Evolutionary conservation across 768 basidiomycete species (phyloP).

Genomic region (Tulasnella sp.): DNA sequence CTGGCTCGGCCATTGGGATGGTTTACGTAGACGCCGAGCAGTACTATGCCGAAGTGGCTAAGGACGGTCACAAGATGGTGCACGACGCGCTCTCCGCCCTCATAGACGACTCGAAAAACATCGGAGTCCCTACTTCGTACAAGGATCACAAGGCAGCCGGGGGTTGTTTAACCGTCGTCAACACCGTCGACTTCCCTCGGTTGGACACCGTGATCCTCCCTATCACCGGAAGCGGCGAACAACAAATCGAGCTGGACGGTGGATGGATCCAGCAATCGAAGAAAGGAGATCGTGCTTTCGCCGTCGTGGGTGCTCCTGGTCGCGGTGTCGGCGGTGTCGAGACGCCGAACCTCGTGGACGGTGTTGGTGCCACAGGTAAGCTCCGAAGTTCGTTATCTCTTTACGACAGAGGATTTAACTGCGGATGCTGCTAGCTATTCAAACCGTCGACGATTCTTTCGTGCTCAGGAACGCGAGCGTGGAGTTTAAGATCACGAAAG

Average conservation of each 20-base stretch:
- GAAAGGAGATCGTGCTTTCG: conserved; percentile 53
- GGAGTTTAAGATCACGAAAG: conserved; percentile 65
- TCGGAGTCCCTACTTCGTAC: conserved; percentile 33
- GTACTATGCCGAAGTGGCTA: conserved; percentile 66
- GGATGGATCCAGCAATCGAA: conserved; percentile 53
- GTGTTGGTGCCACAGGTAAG: conserved; percentile 54
- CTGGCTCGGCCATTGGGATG: conserved; percentile 64
- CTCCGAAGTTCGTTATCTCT: neutral
- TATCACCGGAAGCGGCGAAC: conserved; percentile 30
- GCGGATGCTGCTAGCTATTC: neutral
- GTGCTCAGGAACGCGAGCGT: conserved; percentile 60
- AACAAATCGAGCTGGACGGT: conserved; percentile 30
- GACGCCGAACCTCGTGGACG: conserved; percentile 37
- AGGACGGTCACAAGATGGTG: conserved; percentile 52
- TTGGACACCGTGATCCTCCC: conserved; percentile 68
- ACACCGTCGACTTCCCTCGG: conserved; percentile 71
- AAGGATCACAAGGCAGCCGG: conserved; percentile 22
- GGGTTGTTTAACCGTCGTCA: conserved; percentile 55
- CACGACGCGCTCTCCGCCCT: conserved; percentile 65
- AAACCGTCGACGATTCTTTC: conserved; percentile 53
- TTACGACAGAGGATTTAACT: too few species aligned
- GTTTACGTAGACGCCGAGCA: conserved; percentile 91
- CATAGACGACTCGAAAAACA: conserved; percentile 7
- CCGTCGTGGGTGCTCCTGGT: conserved; percentile 45
- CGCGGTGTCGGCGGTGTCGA: conserved; percentile 26